Conservation (phyloP, 768 basidiomycete genomes). For the Russula dissimulans region DNA sequence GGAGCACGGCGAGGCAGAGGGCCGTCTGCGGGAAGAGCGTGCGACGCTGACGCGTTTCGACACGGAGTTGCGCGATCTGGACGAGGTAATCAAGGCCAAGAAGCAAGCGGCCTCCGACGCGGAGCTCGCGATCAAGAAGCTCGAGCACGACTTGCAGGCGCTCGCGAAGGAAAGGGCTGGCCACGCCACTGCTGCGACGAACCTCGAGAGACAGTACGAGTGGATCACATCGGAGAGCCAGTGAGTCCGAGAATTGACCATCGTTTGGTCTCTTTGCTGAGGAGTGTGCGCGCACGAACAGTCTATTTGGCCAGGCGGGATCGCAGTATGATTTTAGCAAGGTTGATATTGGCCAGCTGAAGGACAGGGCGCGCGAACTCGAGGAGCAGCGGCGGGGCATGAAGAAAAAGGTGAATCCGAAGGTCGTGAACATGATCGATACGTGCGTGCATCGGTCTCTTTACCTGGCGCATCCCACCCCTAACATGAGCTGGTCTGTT, state of each 20-base stretch:
- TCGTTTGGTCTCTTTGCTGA: background rate
- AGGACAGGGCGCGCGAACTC: conserved; percentile 62
- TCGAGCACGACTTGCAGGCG: conserved; percentile 59
- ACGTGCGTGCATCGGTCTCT: conserved; percentile 41
- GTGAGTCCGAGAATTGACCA: conserved; percentile 38
- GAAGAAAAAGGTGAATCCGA: conserved; percentile 94
- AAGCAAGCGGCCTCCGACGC: conserved; percentile 59
- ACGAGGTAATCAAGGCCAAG: conserved; percentile 72
- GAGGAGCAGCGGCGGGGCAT: conserved; percentile 71
- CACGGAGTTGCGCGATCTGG: conserved; percentile 76
- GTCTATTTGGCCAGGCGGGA: conserved; percentile 68
- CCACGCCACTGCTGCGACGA: conserved; percentile 41
- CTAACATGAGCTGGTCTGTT: background rate
- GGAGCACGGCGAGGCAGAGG: conserved; percentile 54
- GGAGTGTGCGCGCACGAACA: background rate
- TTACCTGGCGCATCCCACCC: too few relatives aligned
- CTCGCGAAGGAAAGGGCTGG: conserved; percentile 56
- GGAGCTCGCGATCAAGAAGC: conserved; percentile 53
- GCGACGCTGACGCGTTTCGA: conserved; percentile 85
- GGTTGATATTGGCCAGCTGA: conserved; percentile 50
- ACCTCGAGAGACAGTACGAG: conserved; percentile 71
- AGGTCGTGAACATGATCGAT: conserved; percentile 94
- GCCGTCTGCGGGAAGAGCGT: conserved; percentile 71
- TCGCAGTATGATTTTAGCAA: conserved; percentile 73
- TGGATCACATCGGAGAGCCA: conserved; percentile 88